phyloP scores from a whole-genome alignment of 2,329 filamentous ascomycete species.

The Fusarium musae region DNA sequence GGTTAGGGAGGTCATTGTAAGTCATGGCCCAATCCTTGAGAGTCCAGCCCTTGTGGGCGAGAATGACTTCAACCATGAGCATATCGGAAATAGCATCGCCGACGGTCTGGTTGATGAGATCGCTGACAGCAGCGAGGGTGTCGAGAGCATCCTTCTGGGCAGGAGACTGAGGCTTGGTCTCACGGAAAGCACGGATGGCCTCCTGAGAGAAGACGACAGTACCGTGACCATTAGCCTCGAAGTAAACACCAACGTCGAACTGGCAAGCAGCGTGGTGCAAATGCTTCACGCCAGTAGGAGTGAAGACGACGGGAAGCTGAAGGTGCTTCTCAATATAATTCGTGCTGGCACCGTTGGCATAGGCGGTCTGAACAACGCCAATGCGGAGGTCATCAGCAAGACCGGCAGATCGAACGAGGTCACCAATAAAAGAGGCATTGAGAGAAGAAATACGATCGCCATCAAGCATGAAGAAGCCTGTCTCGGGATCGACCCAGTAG shows the following conservation, averaged over 20 bases:
- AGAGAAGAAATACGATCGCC: constrained; percentile 97
- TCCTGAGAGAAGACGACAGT: constrained; percentile 93
- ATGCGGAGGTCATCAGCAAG: constrained; percentile 85
- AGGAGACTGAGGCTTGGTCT: constrained; percentile 86
- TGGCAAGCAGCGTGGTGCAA: constrained; percentile 96
- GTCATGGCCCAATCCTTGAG: constrained; percentile 92
- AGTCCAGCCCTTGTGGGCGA: constrained; percentile 93
- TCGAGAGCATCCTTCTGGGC: constrained; percentile 91
- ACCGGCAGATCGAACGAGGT: constrained; percentile 83
- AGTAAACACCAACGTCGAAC: constrained; percentile 97
- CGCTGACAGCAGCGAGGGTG: constrained; percentile 82
- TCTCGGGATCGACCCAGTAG: constrained; percentile 87
- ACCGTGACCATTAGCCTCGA: constrained; percentile 97
- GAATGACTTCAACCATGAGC: constrained; percentile 93
- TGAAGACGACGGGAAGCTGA: constrained; percentile 90
- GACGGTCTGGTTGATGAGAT: constrained; percentile 98
- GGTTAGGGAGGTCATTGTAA: constrained; percentile 94
- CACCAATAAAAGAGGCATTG: constrained; percentile 91
- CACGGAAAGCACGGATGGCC: constrained; percentile 81
- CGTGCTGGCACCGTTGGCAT: constrained; percentile 95
- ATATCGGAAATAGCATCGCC: constrained; percentile 96
- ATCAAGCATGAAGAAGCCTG: constrained; percentile 90
- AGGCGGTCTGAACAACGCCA: constrained; percentile 96
- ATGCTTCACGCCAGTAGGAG: constrained; percentile 95
- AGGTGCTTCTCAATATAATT: constrained; percentile 90